Base-by-base conservation (phyloP, 179 eudicot species). In the Drosera spatulata region DNA sequence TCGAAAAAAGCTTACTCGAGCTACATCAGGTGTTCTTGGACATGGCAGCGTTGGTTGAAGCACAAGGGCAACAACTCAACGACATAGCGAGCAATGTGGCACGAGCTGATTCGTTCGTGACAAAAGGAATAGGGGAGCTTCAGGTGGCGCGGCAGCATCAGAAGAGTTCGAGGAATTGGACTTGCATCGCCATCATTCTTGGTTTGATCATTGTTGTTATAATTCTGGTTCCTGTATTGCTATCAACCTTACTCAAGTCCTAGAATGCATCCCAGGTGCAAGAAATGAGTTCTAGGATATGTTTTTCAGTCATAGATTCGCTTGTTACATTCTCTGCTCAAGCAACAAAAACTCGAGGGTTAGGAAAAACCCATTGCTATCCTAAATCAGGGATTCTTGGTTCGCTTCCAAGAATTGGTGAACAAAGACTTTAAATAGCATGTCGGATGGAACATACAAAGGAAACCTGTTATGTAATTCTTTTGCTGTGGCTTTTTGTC, bases 1-100 rank as follows among this genome's bases (percentile, higher is more conserved):
- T 82, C 3, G 85, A 84, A 71, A 75, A 63, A 74, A 84, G 77
- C 58, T 53, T 88, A 71, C 59, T 82, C 0, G 85, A 79, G 64
- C 78, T 88, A 2, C 96, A 88, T 63, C 95, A 88, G 58, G 71
- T 88, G 39, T 79, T 88, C 67, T 46, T 86, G 55, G 95, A 84
- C 69, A 86, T 85, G 94, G 84, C 86, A 0, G 81, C 79, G 2
- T 65, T 85, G 15, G 94, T 85, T 2, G 89, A 85, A 33, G 77
- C 80, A 5, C 89, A 85, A 49, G 89, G 89, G 1, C 73, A 70
- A 4, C 88, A 85, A 39, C 66, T 85, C 11, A 75, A 85, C 46
- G 79, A 83, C 50, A 85, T 85, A 2, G 88, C 77, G 44, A 78
- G 67, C 66, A 81, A 85, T 41, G 94, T 85, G 40, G 71, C 71